A percentile compares a stretch with the other conserved stretches of the same genome.
These are phyloP conservation scores for Xerocomus amazonicus DNA, from an alignment of 1,284 basidiomycete species.

Conservation along the genomic window DNA sequence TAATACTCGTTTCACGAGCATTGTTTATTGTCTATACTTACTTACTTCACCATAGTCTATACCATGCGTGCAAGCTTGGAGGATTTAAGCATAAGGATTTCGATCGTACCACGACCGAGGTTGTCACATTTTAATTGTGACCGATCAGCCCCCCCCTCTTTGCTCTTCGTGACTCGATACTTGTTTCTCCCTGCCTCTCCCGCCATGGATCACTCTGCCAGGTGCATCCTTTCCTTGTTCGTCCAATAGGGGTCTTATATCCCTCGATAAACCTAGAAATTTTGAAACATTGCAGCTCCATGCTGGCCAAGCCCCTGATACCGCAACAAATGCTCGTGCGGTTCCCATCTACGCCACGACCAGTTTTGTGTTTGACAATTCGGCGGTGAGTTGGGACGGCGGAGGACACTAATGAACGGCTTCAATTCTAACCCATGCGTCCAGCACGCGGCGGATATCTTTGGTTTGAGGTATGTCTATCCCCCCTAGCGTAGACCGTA, in stretches of 20 bases:
- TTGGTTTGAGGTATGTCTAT: conserved; percentile 9
- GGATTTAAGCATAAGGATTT: no score
- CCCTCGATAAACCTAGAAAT: neutral
- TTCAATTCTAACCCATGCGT: no score
- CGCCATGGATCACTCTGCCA: neutral
- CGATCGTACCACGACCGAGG: no score
- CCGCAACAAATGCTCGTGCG: conserved; percentile 69
- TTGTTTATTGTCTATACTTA: no score
- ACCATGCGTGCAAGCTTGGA: no score
- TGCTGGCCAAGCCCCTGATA: conserved; percentile 36
- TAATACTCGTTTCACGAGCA: no score
- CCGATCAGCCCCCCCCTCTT: no score
- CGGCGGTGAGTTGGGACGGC: conserved; percentile 37
- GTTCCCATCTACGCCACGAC: conserved; percentile 76
- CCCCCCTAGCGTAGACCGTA: conserved; percentile 8
- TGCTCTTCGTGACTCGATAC: no score
- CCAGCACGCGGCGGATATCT: conserved; percentile 16
- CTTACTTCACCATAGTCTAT: no score
- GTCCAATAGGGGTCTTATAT: neutral
- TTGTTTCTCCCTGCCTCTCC: no score
- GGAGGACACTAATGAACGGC: neutral
- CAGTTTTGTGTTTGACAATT: conserved; percentile 74
- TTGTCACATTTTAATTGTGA: no score
- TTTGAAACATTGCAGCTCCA: conserved; percentile 7
- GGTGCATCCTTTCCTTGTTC: conserved; percentile 1